These are phyloP conservation scores for Grigorovia transvaalensis DNA, from an alignment of 805 yeast genomes.

Conservation along the genomic window DNA sequence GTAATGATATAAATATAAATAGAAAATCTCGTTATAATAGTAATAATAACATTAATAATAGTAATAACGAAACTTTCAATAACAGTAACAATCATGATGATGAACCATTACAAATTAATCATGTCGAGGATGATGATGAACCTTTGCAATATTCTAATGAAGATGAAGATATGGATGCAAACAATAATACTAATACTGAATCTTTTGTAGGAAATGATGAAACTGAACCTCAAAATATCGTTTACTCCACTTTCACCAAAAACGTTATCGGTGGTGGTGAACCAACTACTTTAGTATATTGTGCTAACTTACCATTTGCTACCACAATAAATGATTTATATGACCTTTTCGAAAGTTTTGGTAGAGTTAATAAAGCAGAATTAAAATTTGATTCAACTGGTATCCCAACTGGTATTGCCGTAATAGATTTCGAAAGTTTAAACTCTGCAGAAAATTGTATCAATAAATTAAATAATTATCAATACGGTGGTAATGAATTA, in stretches of 20 bases:
- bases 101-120: background rate
- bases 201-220: background rate
- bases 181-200: background rate
- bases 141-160: background rate
- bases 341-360: constrained; percentile 79
- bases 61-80: background rate
- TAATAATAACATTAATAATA: too few species aligned
- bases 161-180: background rate
- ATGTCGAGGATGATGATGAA: background rate
- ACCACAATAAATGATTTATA: constrained; percentile 74
- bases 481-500: constrained; percentile 73
- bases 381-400: constrained; percentile 54
- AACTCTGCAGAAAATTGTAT: constrained; percentile 69
- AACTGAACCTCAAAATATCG: background rate
- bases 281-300: constrained; percentile 52
- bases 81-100: background rate
- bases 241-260: constrained; percentile 38
- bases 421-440: constrained; percentile 58
- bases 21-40: background rate
- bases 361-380: constrained; percentile 66
- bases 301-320: constrained; percentile 76
- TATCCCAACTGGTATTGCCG: constrained; percentile 71
- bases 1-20: background rate
- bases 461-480: constrained; percentile 62
- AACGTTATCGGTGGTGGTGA: constrained; percentile 56